phyloP scores from a whole-genome alignment of 2,329 filamentous ascomycete genomes.

The Microdochium bolleyi region DNA sequence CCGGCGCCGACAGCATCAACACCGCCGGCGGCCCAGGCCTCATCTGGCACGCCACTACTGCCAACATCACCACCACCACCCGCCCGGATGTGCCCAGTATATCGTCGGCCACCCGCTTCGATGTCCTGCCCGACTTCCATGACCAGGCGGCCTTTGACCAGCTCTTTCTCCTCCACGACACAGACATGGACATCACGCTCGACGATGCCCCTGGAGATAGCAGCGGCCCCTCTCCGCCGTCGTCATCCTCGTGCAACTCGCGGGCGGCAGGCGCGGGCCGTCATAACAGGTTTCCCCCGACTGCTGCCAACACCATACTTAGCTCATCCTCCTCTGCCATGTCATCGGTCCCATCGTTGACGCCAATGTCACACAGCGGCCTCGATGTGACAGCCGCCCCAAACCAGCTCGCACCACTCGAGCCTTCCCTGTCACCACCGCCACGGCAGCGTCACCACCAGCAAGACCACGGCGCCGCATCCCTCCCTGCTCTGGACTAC shows the following conservation, averaged over 20 bases:
- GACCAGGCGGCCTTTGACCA: neutral
- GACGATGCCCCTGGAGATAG: neutral
- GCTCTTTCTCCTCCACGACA: neutral
- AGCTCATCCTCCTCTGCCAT: neutral
- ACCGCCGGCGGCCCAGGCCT: neutral
- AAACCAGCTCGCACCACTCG: neutral
- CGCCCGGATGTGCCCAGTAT: neutral
- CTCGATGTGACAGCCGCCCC: neutral
- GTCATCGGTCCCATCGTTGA: neutral
- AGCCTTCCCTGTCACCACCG: neutral
- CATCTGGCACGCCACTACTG: neutral
- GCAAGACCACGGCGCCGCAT: neutral
- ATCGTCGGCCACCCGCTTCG: neutral
- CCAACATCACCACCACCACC: neutral
- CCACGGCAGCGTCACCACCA: neutral
- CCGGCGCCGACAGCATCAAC: neutral
- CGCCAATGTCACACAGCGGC: neutral
- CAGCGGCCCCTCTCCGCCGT: neutral
- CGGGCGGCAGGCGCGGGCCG: too few relatives aligned
- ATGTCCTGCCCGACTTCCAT: neutral
- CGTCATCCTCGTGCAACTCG: neutral
- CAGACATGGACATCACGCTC: neutral
- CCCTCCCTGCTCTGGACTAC: neutral
- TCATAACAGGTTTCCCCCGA: neutral
- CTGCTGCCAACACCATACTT: neutral